Evolutionary conservation across 805 yeast species (phyloP).

Genomic region (Teunomyces aglyptinius): DNA sequence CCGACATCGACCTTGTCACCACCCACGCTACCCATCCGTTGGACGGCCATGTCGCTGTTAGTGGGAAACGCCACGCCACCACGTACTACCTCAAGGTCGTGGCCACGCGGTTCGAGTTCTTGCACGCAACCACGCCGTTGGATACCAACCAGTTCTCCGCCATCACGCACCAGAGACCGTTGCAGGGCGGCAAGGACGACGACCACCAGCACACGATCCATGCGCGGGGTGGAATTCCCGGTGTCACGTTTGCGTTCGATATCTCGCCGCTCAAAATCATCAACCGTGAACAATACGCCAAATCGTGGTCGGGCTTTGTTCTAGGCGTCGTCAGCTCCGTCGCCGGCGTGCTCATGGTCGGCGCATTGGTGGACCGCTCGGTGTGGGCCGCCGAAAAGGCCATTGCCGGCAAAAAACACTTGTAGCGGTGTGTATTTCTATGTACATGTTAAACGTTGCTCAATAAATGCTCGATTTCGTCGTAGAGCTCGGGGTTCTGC

Average conservation of each 20-base stretch:
- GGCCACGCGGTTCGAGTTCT: slow-evolving; percentile 77
- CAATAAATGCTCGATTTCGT: slow-evolving; percentile 51
- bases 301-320: slow-evolving; percentile 79
- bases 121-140: slow-evolving; percentile 42
- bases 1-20: slow-evolving; percentile 30
- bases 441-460: slow-evolving; percentile 25
- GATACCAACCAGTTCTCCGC: slow-evolving; percentile 92
- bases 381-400: slow-evolving; percentile 87
- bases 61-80: slow-evolving; percentile 59
- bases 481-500: slow-evolving; percentile 50
- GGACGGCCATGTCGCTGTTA: slow-evolving; percentile 47
- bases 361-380: slow-evolving; percentile 82
- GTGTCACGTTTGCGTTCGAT: slow-evolving; percentile 82
- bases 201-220: slow-evolving; percentile 88
- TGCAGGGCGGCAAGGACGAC: slow-evolving; percentile 81
- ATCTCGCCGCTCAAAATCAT: slow-evolving; percentile 91
- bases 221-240: slow-evolving; percentile 86
- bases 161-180: slow-evolving; percentile 83
- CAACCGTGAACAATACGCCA: slow-evolving; percentile 70
- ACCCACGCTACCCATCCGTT: slow-evolving; percentile 56
- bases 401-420: slow-evolving; percentile 63
- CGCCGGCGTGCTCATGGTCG: slow-evolving; percentile 93
- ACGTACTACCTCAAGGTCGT: slow-evolving; percentile 88
- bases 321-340: slow-evolving; percentile 82
- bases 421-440: slow-evolving; percentile 9